These are phyloP conservation scores for Jamesozyma gamospora DNA, from an alignment of 805 yeast species.

Conservation along the genomic window DNA sequence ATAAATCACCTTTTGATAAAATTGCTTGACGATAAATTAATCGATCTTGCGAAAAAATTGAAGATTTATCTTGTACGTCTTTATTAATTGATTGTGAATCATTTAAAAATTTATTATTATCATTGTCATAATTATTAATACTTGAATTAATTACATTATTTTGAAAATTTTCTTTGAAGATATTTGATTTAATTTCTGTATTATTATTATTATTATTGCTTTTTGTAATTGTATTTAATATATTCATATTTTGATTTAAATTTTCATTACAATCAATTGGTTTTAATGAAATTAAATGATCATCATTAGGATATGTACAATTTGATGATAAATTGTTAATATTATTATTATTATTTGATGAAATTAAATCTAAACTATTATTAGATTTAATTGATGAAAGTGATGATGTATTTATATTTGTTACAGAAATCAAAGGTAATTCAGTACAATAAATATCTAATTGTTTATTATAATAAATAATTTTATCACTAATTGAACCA, in stretches of 20 bases:
- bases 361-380: neutral
- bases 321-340: neutral
- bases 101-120: too few species aligned
- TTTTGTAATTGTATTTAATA: slow-evolving; percentile 1
- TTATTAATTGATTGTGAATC: neutral
- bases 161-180: neutral
- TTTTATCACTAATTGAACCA: slow-evolving; percentile 35
- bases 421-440: slow-evolving; percentile 41
- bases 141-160: slow-evolving; percentile 3
- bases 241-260: neutral
- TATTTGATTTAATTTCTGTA: neutral
- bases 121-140: slow-evolving; percentile 1
- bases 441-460: slow-evolving; percentile 50
- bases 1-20: slow-evolving; percentile 32
- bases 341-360: neutral
- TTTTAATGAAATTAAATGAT: slow-evolving; percentile 22
- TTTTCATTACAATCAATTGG: slow-evolving; percentile 14
- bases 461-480: slow-evolving; percentile 51
- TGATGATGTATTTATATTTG: slow-evolving; percentile 35
- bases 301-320: slow-evolving; percentile 21
- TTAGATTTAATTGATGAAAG: slow-evolving; percentile 28
- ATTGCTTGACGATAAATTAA: slow-evolving; percentile 18
- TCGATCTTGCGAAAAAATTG: neutral
- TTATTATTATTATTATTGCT: neutral
- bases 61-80: neutral